phyloP scores from a whole-genome alignment of 352 stramenopile species.

The Globisporangium acanthophoron region DNA sequence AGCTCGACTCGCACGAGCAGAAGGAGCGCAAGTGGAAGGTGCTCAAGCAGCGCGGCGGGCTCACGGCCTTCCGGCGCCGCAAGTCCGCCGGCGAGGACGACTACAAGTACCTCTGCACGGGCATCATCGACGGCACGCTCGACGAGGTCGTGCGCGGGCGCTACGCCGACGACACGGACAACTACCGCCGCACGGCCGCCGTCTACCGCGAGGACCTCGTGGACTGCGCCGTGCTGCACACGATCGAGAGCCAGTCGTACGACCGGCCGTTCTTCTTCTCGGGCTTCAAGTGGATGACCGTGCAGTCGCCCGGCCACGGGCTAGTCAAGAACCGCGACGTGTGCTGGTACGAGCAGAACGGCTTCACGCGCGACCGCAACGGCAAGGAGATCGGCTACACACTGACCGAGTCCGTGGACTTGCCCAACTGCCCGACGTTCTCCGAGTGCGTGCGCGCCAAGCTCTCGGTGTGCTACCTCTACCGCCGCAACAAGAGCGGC shows the following conservation, averaged over 20 bases:
- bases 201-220: conserved; percentile 75
- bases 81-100: conserved; percentile 39
- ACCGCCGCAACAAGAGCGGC: conserved; percentile 66
- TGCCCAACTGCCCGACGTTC: conserved; percentile 58
- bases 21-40: conserved; percentile 64
- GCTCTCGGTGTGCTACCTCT: conserved; percentile 71
- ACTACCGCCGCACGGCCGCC: conserved; percentile 64
- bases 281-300: conserved; percentile 82
- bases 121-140: conserved; percentile 58
- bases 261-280: conserved; percentile 64
- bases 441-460: conserved; percentile 63
- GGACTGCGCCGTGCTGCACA: conserved; percentile 66
- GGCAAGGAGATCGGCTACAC: conserved; percentile 82
- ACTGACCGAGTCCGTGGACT: conserved; percentile 67
- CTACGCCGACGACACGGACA: conserved; percentile 65
- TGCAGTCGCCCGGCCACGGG: conserved; percentile 58
- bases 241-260: conserved; percentile 41
- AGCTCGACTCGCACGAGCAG: conserved; percentile 56
- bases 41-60: conserved; percentile 53
- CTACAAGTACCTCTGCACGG: conserved; percentile 59
- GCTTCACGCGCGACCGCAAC: conserved; percentile 55
- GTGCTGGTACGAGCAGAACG: conserved; percentile 76
- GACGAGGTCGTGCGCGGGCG: conserved; percentile 73
- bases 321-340: conserved; percentile 76
- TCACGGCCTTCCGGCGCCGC: conserved; percentile 58